Conservation (phyloP, 352 stramenopile species). For the Globisporangium paddicum region DNA sequence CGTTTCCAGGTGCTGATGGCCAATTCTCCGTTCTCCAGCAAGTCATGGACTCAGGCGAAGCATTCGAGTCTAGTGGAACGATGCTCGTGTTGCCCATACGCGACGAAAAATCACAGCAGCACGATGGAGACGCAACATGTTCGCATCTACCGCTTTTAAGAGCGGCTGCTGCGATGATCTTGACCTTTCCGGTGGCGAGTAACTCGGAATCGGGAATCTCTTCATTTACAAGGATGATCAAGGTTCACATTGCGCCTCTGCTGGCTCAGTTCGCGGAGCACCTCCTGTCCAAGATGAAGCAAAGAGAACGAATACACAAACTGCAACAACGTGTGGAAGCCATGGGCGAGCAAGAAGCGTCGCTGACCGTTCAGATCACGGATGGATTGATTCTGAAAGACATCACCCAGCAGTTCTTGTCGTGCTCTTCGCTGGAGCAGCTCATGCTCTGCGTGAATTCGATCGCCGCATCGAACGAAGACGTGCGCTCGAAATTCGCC, state of each 20-base stretch:
- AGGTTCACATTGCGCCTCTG: slow-evolving; percentile 4
- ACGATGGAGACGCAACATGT: neutral
- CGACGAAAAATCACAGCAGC: neutral
- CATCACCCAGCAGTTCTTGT: neutral
- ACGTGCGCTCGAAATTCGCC: neutral
- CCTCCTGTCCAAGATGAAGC: neutral
- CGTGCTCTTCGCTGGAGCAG: slow-evolving; percentile 9
- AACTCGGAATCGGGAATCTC: neutral
- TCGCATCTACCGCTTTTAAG: neutral
- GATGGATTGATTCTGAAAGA: neutral
- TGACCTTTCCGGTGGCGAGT: neutral
- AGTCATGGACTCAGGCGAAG: slow-evolving; percentile 2
- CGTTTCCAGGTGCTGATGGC: neutral
- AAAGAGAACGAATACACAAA: neutral
- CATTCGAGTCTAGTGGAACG: slow-evolving; percentile 11
- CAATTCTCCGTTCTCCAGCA: slow-evolving; percentile 15
- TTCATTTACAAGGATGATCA: neutral
- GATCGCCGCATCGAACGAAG: neutral
- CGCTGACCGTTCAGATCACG: neutral
- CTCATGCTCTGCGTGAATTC: slow-evolving; percentile 10
- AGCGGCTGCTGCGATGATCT: slow-evolving; percentile 6
- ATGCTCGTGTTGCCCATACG: slow-evolving; percentile 9
- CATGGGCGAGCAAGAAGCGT: neutral
- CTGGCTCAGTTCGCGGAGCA: slow-evolving; percentile 3
- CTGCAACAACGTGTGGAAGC: neutral